These are phyloP conservation scores for Apiosordaria backusii DNA, from an alignment of 495 filamentous ascomycete genomes.

Conservation along the genomic window DNA sequence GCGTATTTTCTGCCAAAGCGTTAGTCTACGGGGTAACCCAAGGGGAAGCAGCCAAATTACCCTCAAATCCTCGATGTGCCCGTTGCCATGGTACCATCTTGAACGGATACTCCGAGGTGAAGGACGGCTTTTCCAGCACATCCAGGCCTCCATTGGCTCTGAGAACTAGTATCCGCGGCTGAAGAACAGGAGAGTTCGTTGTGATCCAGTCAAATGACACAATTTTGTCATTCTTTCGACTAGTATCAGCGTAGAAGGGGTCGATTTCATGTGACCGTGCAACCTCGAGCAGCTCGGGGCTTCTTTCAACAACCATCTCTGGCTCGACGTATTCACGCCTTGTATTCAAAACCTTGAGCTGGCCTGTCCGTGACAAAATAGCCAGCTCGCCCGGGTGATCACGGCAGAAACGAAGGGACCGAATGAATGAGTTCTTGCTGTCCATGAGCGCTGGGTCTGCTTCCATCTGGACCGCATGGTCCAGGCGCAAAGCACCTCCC, in stretches of 20 bases:
- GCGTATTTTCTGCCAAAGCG: constrained; percentile 34
- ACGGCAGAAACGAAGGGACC: constrained; percentile 76
- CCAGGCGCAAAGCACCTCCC: constrained; percentile 63
- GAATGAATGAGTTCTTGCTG: constrained; percentile 56
- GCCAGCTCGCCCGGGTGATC: constrained; percentile 70
- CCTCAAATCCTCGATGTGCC: constrained; percentile 45
- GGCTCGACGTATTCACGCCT: constrained; percentile 55
- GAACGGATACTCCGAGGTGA: constrained; percentile 47
- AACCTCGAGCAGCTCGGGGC: constrained; percentile 52
- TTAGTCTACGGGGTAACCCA: constrained; percentile 1
- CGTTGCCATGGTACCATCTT: constrained; percentile 47
- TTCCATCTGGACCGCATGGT: constrained; percentile 56
- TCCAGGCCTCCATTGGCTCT: constrained; percentile 65
- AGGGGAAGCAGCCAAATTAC: constrained; percentile 24
- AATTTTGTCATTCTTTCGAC: constrained; percentile 57
- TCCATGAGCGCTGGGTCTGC: constrained; percentile 39
- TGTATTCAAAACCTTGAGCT: constrained; percentile 71
- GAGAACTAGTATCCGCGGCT: constrained; percentile 64
- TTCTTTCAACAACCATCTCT: constrained; percentile 34
- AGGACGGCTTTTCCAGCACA: constrained; percentile 60
- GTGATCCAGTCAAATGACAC: constrained; percentile 86
- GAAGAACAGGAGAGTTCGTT: constrained; percentile 54
- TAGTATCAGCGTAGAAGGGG: constrained; percentile 44
- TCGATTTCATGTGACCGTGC: constrained; percentile 51
- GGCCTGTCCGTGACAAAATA: constrained; percentile 71